Conservation (phyloP, 148 eudicot species). For the Amaranthus cruentus region DNA sequence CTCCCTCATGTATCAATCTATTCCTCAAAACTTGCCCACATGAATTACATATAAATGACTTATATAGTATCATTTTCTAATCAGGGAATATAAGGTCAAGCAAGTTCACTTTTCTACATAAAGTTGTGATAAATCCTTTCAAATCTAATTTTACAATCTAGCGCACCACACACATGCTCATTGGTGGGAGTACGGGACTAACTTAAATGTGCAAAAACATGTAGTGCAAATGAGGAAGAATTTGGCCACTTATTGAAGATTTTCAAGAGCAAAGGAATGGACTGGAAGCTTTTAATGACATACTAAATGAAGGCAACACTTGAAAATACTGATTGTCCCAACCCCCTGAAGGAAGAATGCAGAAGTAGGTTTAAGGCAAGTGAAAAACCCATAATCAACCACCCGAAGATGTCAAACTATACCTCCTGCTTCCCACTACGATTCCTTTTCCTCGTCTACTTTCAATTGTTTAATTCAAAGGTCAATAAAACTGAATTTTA, state of each 20-base stretch:
- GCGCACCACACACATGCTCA: not conserved
- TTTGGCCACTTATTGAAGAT: not conserved
- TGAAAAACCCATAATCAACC: not conserved
- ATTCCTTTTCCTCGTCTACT: not conserved
- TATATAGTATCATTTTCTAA: no score
- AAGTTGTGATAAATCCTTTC: not conserved
- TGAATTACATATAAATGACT: no score
- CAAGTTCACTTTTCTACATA: not conserved
- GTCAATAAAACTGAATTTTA: not conserved
- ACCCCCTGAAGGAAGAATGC: not conserved
- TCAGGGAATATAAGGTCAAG: not conserved
- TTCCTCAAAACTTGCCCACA: no score
- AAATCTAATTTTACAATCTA: not conserved
- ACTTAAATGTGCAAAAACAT: no score
- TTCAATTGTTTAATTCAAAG: not conserved
- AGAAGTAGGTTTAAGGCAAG: not conserved
- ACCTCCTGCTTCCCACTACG: not conserved
- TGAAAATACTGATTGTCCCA: no score
- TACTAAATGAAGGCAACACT: not conserved
- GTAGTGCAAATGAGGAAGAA: not conserved
- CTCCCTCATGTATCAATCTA: no score
- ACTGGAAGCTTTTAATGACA: not conserved
- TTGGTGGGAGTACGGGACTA: not conserved
- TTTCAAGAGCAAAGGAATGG: not conserved
- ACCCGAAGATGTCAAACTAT: not conserved